Evolutionary conservation across 345 rosid species (phyloP).

Genomic region (Moricandia arvensis): DNA sequence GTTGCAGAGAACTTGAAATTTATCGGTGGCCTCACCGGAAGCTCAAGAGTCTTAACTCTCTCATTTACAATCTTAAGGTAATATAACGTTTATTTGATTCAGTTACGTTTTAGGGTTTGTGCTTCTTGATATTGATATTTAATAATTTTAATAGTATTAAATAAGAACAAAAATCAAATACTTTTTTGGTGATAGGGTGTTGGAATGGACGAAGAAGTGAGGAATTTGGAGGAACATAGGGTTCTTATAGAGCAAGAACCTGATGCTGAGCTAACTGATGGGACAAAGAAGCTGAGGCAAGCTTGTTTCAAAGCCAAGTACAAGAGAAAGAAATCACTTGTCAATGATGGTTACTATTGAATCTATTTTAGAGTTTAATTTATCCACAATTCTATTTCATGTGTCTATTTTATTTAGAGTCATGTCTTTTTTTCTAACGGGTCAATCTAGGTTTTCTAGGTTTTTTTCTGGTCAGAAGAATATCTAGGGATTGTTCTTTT

Average conservation of each 20-base stretch:
- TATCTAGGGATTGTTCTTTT: not conserved
- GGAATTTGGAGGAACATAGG: constrained; percentile 51
- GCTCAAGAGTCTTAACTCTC: constrained; percentile 67
- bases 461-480: not conserved
- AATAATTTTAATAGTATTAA: too few species aligned
- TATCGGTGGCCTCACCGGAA: constrained; percentile 80
- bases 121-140: not conserved
- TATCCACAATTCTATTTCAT: not conserved
- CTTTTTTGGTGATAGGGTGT: constrained; percentile 37
- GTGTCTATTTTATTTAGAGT: not conserved
- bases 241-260: constrained; percentile 44
- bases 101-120: not conserved
- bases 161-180: too few species aligned
- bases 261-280: constrained; percentile 46
- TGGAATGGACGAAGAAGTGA: constrained; percentile 45
- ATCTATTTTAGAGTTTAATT: not conserved
- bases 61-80: constrained; percentile 66
- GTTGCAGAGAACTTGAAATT: constrained; percentile 74
- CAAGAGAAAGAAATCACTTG: constrained; percentile 46
- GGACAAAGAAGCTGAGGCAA: constrained; percentile 59
- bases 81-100: not conserved
- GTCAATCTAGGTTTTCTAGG: constrained; percentile 13
- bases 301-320: constrained; percentile 67
- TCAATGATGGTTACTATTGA: constrained; percentile 10
- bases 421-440: not conserved